Evolutionary conservation across 179 eudicot species (phyloP), one percentile per base, ranked within the genome.

Genomic region (Drosera spatulata): DNA sequence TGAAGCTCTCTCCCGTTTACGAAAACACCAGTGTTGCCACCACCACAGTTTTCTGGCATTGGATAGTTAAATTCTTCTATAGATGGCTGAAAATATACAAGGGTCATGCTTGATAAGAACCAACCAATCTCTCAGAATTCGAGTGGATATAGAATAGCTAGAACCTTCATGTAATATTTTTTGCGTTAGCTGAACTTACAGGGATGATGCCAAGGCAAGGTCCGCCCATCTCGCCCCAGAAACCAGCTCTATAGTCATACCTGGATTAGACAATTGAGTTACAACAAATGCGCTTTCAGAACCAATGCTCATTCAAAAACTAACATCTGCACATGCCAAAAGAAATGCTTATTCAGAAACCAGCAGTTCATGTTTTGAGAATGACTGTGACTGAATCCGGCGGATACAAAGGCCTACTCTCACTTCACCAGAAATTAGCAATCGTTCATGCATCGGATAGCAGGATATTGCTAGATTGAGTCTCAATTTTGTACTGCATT

Each of bases 201-300:
- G 96, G 99, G 69, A 93, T 63, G 56, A 93, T 93, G 71, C 99
- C 99, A 41, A 83, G 88, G 79, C 99, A 93, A 71, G 95, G 94
- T 53, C 95, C 97, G 40, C 95, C 99, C 50, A 86, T 80, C 56
- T 69, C 85, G 60, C 99, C 99, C 99, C 99, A 93, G 66, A 93
- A 93, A 54, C 99, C 99, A 72, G 94, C 99, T 74, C 86, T 75
- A 61, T 65, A 82, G 64, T 93, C 99, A 61, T 93, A 93, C 99
- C 99, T 93, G 65, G 55, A 52, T 14, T 50, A 59, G 52, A 60
- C 2, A 45, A 37, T 22, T 22, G 33, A 22, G 33, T 22, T 22
- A 22, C 1, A 22, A 22, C 33, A 22, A 22, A 22, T 22, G 33
- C 33, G 33, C 33, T 22, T 22, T 22, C 33, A 22, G 33, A 22